Evolutionary conservation across 2,329 filamentous ascomycete genomes (phyloP).

Genomic region (Xylaria sp.): DNA sequence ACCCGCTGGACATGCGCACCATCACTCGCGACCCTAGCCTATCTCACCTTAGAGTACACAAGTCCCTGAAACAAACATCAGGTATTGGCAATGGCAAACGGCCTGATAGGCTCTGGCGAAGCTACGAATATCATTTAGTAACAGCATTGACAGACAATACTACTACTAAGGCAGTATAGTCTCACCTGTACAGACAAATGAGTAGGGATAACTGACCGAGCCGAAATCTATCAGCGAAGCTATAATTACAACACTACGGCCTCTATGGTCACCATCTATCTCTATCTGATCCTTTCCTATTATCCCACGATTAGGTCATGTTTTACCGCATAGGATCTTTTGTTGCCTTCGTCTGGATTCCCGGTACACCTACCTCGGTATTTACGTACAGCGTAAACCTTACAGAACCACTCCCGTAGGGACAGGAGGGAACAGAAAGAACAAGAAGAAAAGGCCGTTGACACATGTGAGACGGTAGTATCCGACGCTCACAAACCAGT

Average conservation of each 20-base stretch:
- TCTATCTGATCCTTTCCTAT: background rate
- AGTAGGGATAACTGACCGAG: background rate
- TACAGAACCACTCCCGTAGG: background rate
- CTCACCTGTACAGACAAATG: background rate
- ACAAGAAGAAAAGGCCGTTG: background rate
- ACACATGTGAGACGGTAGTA: constrained; percentile 10
- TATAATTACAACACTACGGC: background rate
- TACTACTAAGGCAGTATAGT: background rate
- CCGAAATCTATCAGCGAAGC: background rate
- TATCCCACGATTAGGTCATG: constrained; percentile 24
- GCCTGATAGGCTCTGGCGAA: constrained; percentile 18
- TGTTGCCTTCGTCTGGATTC: background rate
- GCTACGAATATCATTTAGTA: constrained; percentile 16
- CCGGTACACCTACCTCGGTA: background rate
- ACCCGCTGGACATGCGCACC: constrained; percentile 8
- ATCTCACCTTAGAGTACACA: background rate
- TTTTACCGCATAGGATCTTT: background rate
- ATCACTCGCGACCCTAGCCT: background rate
- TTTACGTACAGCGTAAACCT: background rate
- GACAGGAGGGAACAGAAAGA: too few relatives aligned
- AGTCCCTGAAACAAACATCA: background rate
- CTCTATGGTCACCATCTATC: background rate
- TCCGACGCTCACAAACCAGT: constrained; percentile 28
- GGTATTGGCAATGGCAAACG: constrained; percentile 17
- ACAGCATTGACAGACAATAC: background rate